phyloP scores from a whole-genome alignment of 1,139 yeast genomes.

The Meyerozyma sp. region DNA sequence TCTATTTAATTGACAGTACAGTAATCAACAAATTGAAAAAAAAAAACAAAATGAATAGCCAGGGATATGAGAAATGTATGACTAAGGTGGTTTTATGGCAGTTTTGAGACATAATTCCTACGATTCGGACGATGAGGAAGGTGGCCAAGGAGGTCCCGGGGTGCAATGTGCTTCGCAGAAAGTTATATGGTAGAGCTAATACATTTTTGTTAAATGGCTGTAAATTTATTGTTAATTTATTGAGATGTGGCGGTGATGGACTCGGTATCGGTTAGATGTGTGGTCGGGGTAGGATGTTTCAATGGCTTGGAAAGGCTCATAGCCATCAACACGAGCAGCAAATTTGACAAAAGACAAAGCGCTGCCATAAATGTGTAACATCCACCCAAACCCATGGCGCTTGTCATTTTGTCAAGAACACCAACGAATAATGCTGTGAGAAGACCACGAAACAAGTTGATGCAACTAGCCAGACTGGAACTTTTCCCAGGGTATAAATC shows the following conservation, averaged over 20 bases:
- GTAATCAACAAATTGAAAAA: too few species aligned
- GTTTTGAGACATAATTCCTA: conserved; percentile 54
- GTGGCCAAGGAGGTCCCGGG: conserved; percentile 59
- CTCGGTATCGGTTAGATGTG: not conserved
- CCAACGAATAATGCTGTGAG: conserved; percentile 33
- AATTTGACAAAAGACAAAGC: conserved; percentile 11
- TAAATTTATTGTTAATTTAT: not conserved
- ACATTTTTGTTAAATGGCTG: not conserved
- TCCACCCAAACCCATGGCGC: conserved; percentile 29
- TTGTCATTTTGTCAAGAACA: conserved; percentile 25
- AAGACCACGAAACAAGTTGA: conserved; percentile 32
- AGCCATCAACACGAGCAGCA: not conserved
- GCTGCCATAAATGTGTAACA: conserved; percentile 32
- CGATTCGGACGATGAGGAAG: conserved; percentile 66
- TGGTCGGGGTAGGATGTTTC: not conserved
- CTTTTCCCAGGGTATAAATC: conserved; percentile 31
- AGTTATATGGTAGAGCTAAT: conserved; percentile 6
- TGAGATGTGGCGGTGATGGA: not conserved
- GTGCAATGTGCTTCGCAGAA: conserved; percentile 88
- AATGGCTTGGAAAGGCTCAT: not conserved
- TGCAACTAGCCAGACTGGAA: conserved; percentile 31
- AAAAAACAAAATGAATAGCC: too few species aligned
- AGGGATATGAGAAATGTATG: too few species aligned
- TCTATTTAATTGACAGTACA: too few species aligned
- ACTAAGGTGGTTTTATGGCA: too few species aligned